Evolutionary conservation across 768 basidiomycete genomes (phyloP), one percentile per base, ranked within the genome.

Genomic region (Trametes coccinea): DNA sequence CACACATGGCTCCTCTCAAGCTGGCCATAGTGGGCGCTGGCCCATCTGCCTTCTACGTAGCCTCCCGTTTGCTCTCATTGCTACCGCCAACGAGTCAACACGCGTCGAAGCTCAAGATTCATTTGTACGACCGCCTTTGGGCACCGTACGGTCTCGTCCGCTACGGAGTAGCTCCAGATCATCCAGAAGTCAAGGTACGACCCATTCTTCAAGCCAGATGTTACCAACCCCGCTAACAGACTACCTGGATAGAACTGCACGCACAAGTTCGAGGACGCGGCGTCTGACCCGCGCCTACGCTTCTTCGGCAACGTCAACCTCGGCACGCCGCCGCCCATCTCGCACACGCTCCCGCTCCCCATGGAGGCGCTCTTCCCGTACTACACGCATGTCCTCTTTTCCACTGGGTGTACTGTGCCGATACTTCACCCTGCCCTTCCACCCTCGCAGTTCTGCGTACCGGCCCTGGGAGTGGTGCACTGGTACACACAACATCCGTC

Each of bases 161-260:
- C 47, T 99, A 95, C 70, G 95, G 97, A 0, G 95, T 99, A 13
- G 96, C 97, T 10, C 96, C 96, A 46, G 96, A 98, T 77, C 96
- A 98, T 74, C 94, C 97, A 9, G 96, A 98, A 78, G 95, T 98
- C 74, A 99, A 98, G 85, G 96, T 84, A 67, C 45, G 76, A 62
- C 34, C 41, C 34, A 39, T 31, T 14, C 13, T 39, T n/a, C n/a
- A n/a, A n/a, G n/a, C n/a, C n/a, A n/a, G n/a, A n/a, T n/a, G n/a
- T n/a, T n/a, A n/a, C n/a, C n/a, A n/a, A n/a, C 11, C 16, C 7
- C 37, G 29, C 17, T 53, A 13, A 58, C 27, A 9, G 2, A 30
- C 30, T 41, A 13, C 52, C 5, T 4, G 22, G n/a, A 22, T 64
- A 98, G 95, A 98, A 98, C 74, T 97, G 95, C 76, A 93, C 90